These are phyloP conservation scores for Lanzia echinophila DNA, from an alignment of 2,329 filamentous ascomycete species.

Conservation along the genomic window DNA sequence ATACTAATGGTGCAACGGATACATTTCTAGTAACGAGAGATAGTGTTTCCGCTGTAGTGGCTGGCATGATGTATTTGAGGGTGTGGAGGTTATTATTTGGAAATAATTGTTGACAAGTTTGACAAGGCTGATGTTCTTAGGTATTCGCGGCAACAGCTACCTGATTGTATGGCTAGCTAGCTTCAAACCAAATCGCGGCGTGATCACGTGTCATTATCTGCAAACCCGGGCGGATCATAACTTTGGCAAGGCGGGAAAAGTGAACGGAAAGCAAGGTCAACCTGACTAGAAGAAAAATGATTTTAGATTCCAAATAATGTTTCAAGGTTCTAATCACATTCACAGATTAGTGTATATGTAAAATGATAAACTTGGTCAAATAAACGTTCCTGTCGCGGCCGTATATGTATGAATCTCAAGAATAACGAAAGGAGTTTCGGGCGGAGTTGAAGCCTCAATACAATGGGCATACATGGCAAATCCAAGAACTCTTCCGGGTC, in stretches of 20 bases:
- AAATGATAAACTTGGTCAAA: neutral
- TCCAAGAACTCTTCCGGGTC: neutral
- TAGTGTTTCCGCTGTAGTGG: slow-evolving; percentile 93
- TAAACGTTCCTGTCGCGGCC: neutral
- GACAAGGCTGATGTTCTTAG: slow-evolving; percentile 11
- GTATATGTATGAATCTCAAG: neutral
- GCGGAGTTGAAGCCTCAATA: neutral
- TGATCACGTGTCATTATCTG: neutral
- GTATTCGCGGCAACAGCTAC: slow-evolving; percentile 11
- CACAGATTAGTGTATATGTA: neutral
- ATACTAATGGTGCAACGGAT: slow-evolving; percentile 93
- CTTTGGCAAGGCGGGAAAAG: neutral
- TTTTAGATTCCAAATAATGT: neutral
- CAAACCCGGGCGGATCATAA: neutral
- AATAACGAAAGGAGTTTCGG: neutral
- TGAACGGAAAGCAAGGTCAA: neutral
- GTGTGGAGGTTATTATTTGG: slow-evolving; percentile 10
- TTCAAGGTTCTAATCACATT: neutral
- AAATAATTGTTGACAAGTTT: slow-evolving; percentile 11
- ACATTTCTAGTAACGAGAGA: slow-evolving; percentile 92
- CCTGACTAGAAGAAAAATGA: neutral
- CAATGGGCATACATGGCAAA: neutral
- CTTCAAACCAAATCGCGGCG: slow-evolving; percentile 6
- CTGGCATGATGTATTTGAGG: slow-evolving; percentile 62
- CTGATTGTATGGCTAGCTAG: slow-evolving; percentile 2